Percentiles rank a stretch among this genome's conserved stretches.
These are phyloP conservation scores for Kregervanrija delftensis DNA, from an alignment of 805 yeast species.

Conservation along the genomic window DNA sequence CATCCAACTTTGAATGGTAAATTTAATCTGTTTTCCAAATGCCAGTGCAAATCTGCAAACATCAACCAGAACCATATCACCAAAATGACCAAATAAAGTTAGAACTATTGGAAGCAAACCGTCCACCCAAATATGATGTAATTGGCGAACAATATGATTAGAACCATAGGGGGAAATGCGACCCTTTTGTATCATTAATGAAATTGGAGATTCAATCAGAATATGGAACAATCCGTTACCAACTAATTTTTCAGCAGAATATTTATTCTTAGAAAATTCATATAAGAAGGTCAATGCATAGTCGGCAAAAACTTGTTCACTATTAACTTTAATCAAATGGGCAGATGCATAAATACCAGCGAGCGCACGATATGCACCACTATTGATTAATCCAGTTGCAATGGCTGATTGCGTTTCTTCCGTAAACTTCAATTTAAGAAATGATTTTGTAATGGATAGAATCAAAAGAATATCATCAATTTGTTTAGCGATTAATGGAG, in stretches of 20 bases:
- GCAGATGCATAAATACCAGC: slow-evolving; percentile 63
- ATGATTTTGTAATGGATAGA: slow-evolving; percentile 55
- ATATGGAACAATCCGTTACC: slow-evolving; percentile 59
- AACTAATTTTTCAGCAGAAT: slow-evolving; percentile 61
- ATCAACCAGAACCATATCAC: slow-evolving; percentile 58
- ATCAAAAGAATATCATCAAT: slow-evolving; percentile 61
- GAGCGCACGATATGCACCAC: slow-evolving; percentile 56
- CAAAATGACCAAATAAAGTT: slow-evolving; percentile 53
- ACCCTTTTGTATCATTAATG: slow-evolving; percentile 61
- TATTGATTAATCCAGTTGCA: slow-evolving; percentile 44
- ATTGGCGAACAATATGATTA: slow-evolving; percentile 11
- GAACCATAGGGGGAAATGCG: slow-evolving; percentile 43
- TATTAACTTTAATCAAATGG: slow-evolving; percentile 50
- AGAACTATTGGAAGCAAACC: slow-evolving; percentile 69
- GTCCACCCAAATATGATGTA: slow-evolving; percentile 80
- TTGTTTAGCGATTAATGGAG: slow-evolving; percentile 36
- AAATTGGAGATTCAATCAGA: slow-evolving; percentile 67
- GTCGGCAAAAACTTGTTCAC: slow-evolving; percentile 68
- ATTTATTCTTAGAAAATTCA: slow-evolving; percentile 56
- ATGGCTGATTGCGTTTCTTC: slow-evolving; percentile 40
- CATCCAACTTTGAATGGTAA: slow-evolving; percentile 61
- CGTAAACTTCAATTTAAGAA: slow-evolving; percentile 44
- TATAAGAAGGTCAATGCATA: slow-evolving; percentile 59
- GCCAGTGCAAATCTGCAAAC: slow-evolving; percentile 53
- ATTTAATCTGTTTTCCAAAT: slow-evolving; percentile 59